These are phyloP conservation scores for Mytilinidion resinicola DNA, from an alignment of 495 filamentous ascomycete genomes.

Conservation along the genomic window DNA sequence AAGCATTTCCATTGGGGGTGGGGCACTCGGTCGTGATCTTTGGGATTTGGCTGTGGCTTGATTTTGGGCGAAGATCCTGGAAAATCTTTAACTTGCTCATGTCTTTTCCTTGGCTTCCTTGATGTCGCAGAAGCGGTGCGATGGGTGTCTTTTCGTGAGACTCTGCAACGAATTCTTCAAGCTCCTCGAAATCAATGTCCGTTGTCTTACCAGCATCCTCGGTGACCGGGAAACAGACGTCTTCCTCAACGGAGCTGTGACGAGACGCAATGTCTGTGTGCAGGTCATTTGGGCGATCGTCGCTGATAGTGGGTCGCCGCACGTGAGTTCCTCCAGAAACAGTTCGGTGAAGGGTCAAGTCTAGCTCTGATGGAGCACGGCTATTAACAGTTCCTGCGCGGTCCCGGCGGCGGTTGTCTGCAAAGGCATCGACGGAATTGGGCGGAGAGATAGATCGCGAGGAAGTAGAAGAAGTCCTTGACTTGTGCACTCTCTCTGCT, in stretches of 20 bases:
- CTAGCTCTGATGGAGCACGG: slow-evolving; percentile 49
- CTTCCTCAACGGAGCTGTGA: slow-evolving; percentile 58
- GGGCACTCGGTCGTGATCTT: slow-evolving; percentile 34
- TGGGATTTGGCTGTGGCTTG: slow-evolving; percentile 12
- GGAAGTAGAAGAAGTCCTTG: slow-evolving; percentile 51
- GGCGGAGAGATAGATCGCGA: slow-evolving; percentile 76
- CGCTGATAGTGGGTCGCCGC: slow-evolving; percentile 57
- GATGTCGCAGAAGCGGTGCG: slow-evolving; percentile 38
- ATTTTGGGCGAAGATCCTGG: slow-evolving; percentile 51
- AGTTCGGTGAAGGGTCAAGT: slow-evolving; percentile 62
- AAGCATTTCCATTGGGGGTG: slow-evolving; percentile 13
- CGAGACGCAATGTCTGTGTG: slow-evolving; percentile 40
- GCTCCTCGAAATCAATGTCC: slow-evolving; percentile 77
- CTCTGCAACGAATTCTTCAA: slow-evolving; percentile 78
- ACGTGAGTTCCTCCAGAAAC: slow-evolving; percentile 60
- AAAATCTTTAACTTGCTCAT: slow-evolving; percentile 51
- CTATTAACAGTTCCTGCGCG: slow-evolving; percentile 60
- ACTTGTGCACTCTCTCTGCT: slow-evolving; percentile 41
- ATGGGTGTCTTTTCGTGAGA: slow-evolving; percentile 41
- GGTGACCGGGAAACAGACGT: slow-evolving; percentile 73
- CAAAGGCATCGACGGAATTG: slow-evolving; percentile 97
- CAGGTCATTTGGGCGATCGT: slow-evolving; percentile 45
- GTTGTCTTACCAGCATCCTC: slow-evolving; percentile 49
- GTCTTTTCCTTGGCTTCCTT: slow-evolving; percentile 50
- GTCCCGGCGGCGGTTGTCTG: slow-evolving; percentile 66